These are phyloP conservation scores for Batkoa obscura DNA, from an alignment of 371 early-diverging fungal genomes.

Conservation along the genomic window DNA sequence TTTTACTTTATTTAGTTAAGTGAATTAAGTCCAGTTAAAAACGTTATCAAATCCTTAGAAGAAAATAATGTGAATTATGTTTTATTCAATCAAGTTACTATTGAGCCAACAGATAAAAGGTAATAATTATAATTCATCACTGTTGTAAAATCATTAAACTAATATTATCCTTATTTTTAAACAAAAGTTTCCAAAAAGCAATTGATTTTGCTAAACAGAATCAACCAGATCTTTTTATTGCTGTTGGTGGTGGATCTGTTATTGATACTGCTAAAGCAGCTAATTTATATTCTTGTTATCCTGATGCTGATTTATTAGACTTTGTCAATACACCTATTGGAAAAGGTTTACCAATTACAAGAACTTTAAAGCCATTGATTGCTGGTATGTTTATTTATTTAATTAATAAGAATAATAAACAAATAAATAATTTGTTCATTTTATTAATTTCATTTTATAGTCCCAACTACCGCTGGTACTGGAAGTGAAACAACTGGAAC, in stretches of 20 bases:
- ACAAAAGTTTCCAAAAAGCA: slow-evolving; percentile 38
- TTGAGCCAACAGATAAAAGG: slow-evolving; percentile 67
- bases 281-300: slow-evolving; percentile 61
- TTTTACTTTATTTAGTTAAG: slow-evolving; percentile 14
- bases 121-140: slow-evolving; percentile 1
- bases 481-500: slow-evolving; percentile 84
- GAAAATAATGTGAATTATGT: slow-evolving; percentile 43
- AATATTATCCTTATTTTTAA: slow-evolving; percentile 7
- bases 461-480: slow-evolving; percentile 73
- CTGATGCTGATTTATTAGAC: slow-evolving; percentile 68
- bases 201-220: slow-evolving; percentile 58
- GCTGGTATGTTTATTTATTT: slow-evolving; percentile 24
- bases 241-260: slow-evolving; percentile 85
- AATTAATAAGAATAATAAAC: no score
- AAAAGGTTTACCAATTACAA: slow-evolving; percentile 51
- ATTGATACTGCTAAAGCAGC: slow-evolving; percentile 87
- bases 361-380: slow-evolving; percentile 58
- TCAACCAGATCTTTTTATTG: slow-evolving; percentile 64
- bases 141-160: no score
- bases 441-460: slow-evolving; percentile 13
- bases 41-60: slow-evolving; percentile 60
- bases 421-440: background rate
- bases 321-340: slow-evolving; percentile 92
- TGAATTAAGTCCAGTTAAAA: slow-evolving; percentile 50
- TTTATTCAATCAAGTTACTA: slow-evolving; percentile 55